These are phyloP conservation scores for Endoconidiophora polonica DNA, from an alignment of 2,329 filamentous ascomycete genomes.

Conservation along the genomic window DNA sequence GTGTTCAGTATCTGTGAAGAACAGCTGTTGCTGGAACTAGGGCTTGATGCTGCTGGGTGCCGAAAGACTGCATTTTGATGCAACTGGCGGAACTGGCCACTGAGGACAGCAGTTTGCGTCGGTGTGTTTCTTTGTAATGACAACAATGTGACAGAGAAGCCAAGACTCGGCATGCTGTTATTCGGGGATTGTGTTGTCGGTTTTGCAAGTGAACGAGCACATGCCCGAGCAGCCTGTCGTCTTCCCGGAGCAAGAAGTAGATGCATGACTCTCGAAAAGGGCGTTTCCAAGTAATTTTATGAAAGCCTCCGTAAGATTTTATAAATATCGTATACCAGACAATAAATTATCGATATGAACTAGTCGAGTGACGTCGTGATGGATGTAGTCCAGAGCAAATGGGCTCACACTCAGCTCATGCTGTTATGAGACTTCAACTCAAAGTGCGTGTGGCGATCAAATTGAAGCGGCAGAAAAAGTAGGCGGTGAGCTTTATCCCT, in stretches of 20 bases:
- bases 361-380: background rate
- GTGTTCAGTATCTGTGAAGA: background rate
- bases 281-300: too few relatives aligned
- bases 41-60: background rate
- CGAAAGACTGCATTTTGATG: background rate
- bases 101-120: background rate
- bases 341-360: too few relatives aligned
- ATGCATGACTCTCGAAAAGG: background rate
- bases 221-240: constrained; percentile 3
- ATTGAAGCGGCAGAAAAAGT: too few relatives aligned
- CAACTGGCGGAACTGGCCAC: constrained; percentile 14
- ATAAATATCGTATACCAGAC: too few relatives aligned
- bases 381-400: too few relatives aligned
- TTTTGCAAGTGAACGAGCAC: background rate
- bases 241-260: background rate
- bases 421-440: too few relatives aligned
- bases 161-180: background rate
- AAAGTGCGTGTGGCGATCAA: too few relatives aligned
- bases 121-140: background rate
- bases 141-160: background rate
- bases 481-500: too few relatives aligned
- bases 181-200: background rate
- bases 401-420: too few relatives aligned
- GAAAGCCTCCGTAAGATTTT: too few relatives aligned
- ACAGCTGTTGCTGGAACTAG: background rate